Percentiles rank a stretch among this genome's conserved stretches.
Conservation (phyloP, 2,329 filamentous ascomycete genomes). For the Calonectria pseudoreteaudii region DNA sequence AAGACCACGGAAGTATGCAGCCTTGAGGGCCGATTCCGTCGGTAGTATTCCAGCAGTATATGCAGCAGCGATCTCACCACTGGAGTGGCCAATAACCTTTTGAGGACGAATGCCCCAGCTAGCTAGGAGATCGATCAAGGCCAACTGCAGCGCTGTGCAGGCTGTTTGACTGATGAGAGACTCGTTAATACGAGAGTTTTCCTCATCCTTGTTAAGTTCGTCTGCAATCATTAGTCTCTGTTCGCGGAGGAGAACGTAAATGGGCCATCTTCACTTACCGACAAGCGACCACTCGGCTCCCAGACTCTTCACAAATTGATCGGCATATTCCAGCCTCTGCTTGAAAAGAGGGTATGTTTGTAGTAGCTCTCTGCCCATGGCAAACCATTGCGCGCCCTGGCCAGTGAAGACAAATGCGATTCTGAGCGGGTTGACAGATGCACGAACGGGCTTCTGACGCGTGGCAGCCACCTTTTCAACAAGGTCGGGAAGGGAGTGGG, state of each 20-base stretch:
- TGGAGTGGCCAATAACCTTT: conserved; percentile 57
- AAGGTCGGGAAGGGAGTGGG: conserved; percentile 5
- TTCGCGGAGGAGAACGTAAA: neutral
- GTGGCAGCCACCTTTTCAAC: neutral
- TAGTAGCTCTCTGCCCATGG: conserved; percentile 48
- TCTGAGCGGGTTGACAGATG: neutral
- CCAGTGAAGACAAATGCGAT: conserved; percentile 46
- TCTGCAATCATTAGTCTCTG: neutral
- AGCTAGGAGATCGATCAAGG: conserved; percentile 55
- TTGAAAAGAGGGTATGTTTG: conserved; percentile 15
- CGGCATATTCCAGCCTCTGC: neutral
- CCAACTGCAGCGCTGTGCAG: conserved; percentile 59
- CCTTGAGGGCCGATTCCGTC: conserved; percentile 55
- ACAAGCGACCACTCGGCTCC: conserved; percentile 4
- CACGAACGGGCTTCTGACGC: conserved; percentile 14
- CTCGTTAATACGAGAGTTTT: conserved; percentile 39
- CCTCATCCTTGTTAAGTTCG: neutral
- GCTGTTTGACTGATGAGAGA: conserved; percentile 54
- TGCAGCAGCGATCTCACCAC: conserved; percentile 60
- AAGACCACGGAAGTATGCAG: conserved; percentile 60
- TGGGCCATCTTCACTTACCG: neutral
- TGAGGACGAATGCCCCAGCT: conserved; percentile 53
- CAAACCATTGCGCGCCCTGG: conserved; percentile 49
- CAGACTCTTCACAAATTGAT: neutral
- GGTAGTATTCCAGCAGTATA: conserved; percentile 49